Base-by-base conservation (phyloP, 192 early-diverging fungal species). In the Geranomyces michiganensis region DNA sequence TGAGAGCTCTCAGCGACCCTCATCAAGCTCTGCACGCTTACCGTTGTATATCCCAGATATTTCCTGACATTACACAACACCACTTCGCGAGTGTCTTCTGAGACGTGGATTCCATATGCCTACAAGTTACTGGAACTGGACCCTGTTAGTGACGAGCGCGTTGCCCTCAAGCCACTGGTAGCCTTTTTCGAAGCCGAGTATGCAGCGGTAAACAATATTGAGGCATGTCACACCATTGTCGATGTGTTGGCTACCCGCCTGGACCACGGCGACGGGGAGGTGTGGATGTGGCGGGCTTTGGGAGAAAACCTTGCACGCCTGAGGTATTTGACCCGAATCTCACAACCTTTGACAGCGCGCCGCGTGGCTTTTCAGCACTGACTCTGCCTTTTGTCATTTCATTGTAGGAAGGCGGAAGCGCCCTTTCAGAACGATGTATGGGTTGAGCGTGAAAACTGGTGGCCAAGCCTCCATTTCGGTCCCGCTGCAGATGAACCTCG, bases 61-160 rank as follows among this genome's bases (percentile, higher is more conserved):
- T 44, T 74, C 15, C 41, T 73, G 44, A 51, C 49, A n/a, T 21
- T 67, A 6, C 33, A 53, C 26, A 46, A 46, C 24, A 27, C 30
- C 1, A 24, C 41, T 9, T 21, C 26, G 26, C 14, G 43, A 29
- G 44, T 32, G 17, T 15, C 32, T 15, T 30, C 41, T 55, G 43
- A 41, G 21, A 53, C 48, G 30, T 66, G 62, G 72, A 59, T 73
- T 15, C 72, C 62, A 9, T n/a, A 53, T 19, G 72, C 72, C 21
- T 31, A 59, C 19, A 73, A 56, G 56, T 7, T 58, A 17, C 29
- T 73, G 9, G 22, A 58, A 33, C 19, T 73, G 5, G 72, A 73
- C 45, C 72, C 72, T 15, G 48, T 73, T 1, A 53, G 62, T 22
- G 72, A 73, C 43, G 53, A 29, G 7, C 5, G 31, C 0, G 17